Percentiles rank a stretch among this genome's conserved stretches.
phyloP scores from a whole-genome alignment of 306 rosid species.

The Cicer yamashitae region DNA sequence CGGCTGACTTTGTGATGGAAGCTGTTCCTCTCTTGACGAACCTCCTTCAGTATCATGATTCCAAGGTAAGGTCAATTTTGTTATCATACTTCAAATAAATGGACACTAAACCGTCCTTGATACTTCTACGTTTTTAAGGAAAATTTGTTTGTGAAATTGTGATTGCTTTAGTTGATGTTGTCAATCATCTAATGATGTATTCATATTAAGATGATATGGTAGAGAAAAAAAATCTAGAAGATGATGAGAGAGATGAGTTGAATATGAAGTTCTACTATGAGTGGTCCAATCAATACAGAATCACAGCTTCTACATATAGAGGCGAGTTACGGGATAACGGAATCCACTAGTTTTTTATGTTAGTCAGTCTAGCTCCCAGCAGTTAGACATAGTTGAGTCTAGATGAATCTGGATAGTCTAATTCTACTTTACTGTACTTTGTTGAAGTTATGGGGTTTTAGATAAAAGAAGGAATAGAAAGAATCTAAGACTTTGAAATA shows the following conservation, averaged over 20 bases:
- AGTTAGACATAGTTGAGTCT: not conserved
- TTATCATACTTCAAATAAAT: slow-evolving; percentile 5
- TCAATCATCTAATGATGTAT: not conserved
- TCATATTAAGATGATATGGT: not conserved
- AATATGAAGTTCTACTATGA: not conserved
- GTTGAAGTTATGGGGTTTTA: too few relatives aligned
- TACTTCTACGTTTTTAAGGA: not conserved
- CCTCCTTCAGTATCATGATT: slow-evolving; percentile 91
- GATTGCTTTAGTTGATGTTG: not conserved
- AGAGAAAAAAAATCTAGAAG: not conserved
- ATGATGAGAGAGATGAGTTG: not conserved
- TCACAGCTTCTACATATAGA: not conserved
- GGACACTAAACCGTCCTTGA: slow-evolving; percentile 12
- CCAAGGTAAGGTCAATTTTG: slow-evolving; percentile 61
- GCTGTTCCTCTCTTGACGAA: slow-evolving; percentile 92
- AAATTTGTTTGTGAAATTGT: not conserved
- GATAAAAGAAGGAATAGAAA: not conserved
- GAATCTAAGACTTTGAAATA: not conserved
- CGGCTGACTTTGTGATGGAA: slow-evolving; percentile 98
- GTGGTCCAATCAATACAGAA: not conserved
- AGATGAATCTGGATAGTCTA: not conserved
- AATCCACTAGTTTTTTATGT: not conserved
- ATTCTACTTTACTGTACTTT: not conserved
- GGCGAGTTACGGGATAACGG: not conserved
- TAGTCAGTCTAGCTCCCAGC: not conserved